Base-by-base conservation (phyloP, 768 basidiomycete species). In the Mrakia gelida region DNA sequence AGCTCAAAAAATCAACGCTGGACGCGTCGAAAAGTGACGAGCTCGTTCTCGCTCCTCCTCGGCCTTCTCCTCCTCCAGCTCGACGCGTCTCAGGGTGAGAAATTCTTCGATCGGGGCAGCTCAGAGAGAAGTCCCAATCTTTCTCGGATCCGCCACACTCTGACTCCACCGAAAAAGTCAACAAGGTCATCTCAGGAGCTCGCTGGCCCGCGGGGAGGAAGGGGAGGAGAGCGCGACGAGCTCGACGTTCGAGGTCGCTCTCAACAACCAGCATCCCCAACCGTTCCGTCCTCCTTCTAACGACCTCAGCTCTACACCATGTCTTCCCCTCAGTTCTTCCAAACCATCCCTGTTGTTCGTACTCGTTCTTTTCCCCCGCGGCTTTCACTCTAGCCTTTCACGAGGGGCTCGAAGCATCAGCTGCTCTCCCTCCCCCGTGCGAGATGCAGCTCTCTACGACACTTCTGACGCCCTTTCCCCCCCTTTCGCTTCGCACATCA, bases 291-390 rank as follows among this genome's bases (percentile, higher is more conserved):
- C 2, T 41, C 41, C 41, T 2, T 11, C 18, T 15, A 21, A 10
- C 41, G 9, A n/a, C 5, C 34, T n/a, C 67, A 2, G 0, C 71
- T 54, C n/a, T 28, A 2, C 62, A 52, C 26, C 62, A 75, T 75
- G 75, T 68, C 75, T 32, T 67, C 62, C 21, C 13, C 70, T 30
- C 45, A 77, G 52, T 77, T 77, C 76, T 77, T 77, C 45, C 67
- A 77, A 52, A 77, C 76, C 70, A 62, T 77, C 65, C 54, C 76
- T 8, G 76, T 77, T 68, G 76, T 77, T 70, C 32, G 75, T 76
- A 23, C 28, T 16, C 21, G 4, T 16, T 23, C n/a, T n/a, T 4
- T 23, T 28, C 71, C 45, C 45, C 26, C 41, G 2, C 21, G 26
- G 11, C 43, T 71, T 23, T 1, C 2, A 52, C 7, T 52, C 7